These are phyloP conservation scores for Aspergillus nidulans DNA, from an alignment of 495 filamentous ascomycete genomes.

Conservation along the genomic window DNA sequence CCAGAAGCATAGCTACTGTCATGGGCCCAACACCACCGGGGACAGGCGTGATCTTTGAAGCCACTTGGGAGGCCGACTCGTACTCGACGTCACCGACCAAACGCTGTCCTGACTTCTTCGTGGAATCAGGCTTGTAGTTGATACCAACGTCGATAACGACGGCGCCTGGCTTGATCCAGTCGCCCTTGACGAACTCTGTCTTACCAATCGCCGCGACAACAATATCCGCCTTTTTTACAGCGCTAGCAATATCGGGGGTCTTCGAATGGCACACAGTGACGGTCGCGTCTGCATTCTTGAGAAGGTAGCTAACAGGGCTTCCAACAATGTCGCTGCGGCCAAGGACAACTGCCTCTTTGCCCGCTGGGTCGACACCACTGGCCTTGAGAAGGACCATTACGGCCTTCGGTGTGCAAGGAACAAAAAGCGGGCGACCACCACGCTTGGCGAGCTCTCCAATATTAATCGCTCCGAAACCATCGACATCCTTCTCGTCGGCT, in stretches of 20 bases:
- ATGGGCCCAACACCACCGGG: slow-evolving; percentile 96
- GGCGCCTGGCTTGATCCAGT: slow-evolving; percentile 89
- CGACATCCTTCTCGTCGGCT: slow-evolving; percentile 91
- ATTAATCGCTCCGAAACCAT: slow-evolving; percentile 90
- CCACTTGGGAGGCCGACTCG: slow-evolving; percentile 77
- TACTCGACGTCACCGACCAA: slow-evolving; percentile 97
- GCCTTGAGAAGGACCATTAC: slow-evolving; percentile 89
- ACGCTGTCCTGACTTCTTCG: slow-evolving; percentile 87
- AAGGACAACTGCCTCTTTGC: slow-evolving; percentile 92
- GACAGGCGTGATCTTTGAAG: slow-evolving; percentile 94
- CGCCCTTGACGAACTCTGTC: slow-evolving; percentile 82
- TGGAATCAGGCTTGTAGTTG: slow-evolving; percentile 91
- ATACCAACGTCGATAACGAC: slow-evolving; percentile 98
- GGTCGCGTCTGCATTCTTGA: slow-evolving; percentile 93
- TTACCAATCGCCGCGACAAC: slow-evolving; percentile 89
- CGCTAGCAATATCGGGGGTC: slow-evolving; percentile 64
- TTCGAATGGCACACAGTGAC: slow-evolving; percentile 94
- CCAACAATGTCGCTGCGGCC: slow-evolving; percentile 96
- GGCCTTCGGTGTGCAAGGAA: slow-evolving; percentile 93
- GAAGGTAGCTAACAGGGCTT: slow-evolving; percentile 89
- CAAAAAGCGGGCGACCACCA: slow-evolving; percentile 80
- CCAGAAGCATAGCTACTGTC: slow-evolving; percentile 94
- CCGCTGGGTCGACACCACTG: slow-evolving; percentile 73
- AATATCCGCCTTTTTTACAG: slow-evolving; percentile 82
- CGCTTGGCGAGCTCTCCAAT: slow-evolving; percentile 96